phyloP scores from a whole-genome alignment of 2,329 filamentous ascomycete species.

The Dryadomyces quercus-mongolicae region DNA sequence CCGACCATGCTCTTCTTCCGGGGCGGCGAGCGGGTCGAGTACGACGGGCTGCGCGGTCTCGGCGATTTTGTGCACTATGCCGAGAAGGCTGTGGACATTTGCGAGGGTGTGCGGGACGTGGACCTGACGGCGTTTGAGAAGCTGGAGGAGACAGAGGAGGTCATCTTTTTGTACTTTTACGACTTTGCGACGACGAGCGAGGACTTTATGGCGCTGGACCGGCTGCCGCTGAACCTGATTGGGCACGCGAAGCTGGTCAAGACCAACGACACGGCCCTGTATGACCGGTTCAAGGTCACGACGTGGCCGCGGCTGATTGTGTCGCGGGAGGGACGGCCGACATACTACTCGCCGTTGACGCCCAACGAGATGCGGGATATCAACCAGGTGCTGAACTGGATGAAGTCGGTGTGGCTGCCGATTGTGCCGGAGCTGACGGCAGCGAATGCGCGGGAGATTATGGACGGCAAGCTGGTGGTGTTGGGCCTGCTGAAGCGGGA shows the following conservation, averaged over 20 bases:
- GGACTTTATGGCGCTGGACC: slow-evolving; percentile 80
- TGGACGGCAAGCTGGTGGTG: slow-evolving; percentile 91
- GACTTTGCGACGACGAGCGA: slow-evolving; percentile 88
- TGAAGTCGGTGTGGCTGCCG: slow-evolving; percentile 91
- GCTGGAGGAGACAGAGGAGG: slow-evolving; percentile 85
- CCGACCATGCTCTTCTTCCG: slow-evolving; percentile 91
- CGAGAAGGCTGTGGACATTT: slow-evolving; percentile 71
- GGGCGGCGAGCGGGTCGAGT: slow-evolving; percentile 83
- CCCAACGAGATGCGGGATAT: slow-evolving; percentile 89
- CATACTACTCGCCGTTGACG: slow-evolving; percentile 77
- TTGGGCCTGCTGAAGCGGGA: slow-evolving; percentile 76
- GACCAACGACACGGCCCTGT: slow-evolving; percentile 66
- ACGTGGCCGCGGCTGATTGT: slow-evolving; percentile 94
- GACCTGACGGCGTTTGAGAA: slow-evolving; percentile 64
- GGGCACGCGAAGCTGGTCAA: slow-evolving; percentile 89
- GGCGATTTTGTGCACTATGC: slow-evolving; percentile 84
- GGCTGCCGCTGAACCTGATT: slow-evolving; percentile 75
- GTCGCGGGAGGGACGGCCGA: slow-evolving; percentile 76
- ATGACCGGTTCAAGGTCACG: slow-evolving; percentile 81
- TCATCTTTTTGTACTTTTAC: slow-evolving; percentile 96
- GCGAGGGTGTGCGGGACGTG: slow-evolving; percentile 68
- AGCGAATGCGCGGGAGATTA: slow-evolving; percentile 84
- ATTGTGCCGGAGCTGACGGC: slow-evolving; percentile 90
- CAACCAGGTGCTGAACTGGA: slow-evolving; percentile 72
- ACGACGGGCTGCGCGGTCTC: slow-evolving; percentile 79